These are phyloP conservation scores for Pseudogymnoascus sp. DNA, from an alignment of 2,329 filamentous ascomycete genomes.

Conservation along the genomic window DNA sequence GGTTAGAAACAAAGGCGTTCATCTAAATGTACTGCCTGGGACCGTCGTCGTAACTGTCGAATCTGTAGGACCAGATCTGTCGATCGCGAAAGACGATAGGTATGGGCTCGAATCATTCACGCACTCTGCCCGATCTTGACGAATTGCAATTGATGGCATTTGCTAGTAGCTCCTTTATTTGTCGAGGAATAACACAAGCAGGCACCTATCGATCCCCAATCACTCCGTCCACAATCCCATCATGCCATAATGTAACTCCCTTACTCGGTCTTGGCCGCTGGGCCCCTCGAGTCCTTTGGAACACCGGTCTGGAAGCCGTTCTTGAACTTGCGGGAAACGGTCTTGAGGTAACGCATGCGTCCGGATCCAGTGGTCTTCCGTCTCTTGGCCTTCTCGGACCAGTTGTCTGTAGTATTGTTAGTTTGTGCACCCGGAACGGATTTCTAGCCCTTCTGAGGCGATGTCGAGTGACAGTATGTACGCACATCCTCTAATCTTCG, in stretches of 20 bases:
- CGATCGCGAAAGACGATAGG: not conserved
- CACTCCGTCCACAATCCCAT: constrained; percentile 22
- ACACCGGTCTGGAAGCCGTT: constrained; percentile 93
- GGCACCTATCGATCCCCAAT: constrained; percentile 29
- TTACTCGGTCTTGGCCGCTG: constrained; percentile 33
- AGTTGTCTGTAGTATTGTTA: constrained; percentile 69
- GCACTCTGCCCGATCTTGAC: not conserved
- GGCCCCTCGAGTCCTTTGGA: constrained; percentile 76
- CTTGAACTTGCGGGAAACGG: constrained; percentile 86
- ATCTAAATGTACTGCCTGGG: not conserved
- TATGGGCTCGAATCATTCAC: constrained; percentile 4
- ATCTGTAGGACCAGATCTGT: constrained; percentile 2
- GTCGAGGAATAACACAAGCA: constrained; percentile 25
- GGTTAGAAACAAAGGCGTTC: not conserved
- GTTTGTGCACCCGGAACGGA: constrained; percentile 27
- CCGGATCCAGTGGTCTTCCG: constrained; percentile 99
- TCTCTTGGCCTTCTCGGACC: constrained; percentile 99
- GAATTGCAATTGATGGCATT: constrained; percentile 28
- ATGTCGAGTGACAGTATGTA: constrained; percentile 29
- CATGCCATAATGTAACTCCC: constrained; percentile 32
- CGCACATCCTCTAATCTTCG: constrained; percentile 98
- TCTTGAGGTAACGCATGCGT: constrained; percentile 92
- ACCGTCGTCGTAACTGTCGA: not conserved
- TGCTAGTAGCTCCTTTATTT: constrained; percentile 26
- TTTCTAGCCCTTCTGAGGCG: constrained; percentile 20